Percentiles rank a stretch among this genome's conserved stretches.
phyloP scores from a whole-genome alignment of 2,329 filamentous ascomycete genomes.

The Claviceps fusiformis region DNA sequence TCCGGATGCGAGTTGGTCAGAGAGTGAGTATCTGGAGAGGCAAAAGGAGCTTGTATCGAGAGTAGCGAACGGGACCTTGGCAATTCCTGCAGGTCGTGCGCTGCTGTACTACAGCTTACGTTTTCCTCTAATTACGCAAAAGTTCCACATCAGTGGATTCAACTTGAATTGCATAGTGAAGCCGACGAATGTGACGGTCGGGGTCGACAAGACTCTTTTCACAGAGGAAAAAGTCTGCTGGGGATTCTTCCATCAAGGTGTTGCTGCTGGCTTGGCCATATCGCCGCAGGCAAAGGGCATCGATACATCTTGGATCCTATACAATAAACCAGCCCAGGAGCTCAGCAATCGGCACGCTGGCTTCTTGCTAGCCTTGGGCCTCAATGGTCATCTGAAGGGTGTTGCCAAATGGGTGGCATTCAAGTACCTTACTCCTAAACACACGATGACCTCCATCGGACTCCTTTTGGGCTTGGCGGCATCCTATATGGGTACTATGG shows the following conservation, averaged over 20 bases:
- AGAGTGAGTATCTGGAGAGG: slow-evolving; percentile 77
- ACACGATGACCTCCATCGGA: slow-evolving; percentile 97
- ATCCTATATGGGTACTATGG: slow-evolving; percentile 94
- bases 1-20: slow-evolving; percentile 63
- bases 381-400: slow-evolving; percentile 88
- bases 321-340: slow-evolving; percentile 81
- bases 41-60: slow-evolving; percentile 84
- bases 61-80: slow-evolving; percentile 75
- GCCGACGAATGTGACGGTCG: slow-evolving; percentile 80
- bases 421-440: slow-evolving; percentile 97
- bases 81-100: slow-evolving; percentile 74
- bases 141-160: slow-evolving; percentile 79
- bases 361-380: slow-evolving; percentile 75
- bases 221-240: slow-evolving; percentile 95
- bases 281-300: slow-evolving; percentile 84
- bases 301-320: slow-evolving; percentile 96
- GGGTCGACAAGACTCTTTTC: slow-evolving; percentile 76
- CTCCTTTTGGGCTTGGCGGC: slow-evolving; percentile 84
- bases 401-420: slow-evolving; percentile 98
- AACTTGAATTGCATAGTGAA: slow-evolving; percentile 86
- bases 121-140: slow-evolving; percentile 81
- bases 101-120: slow-evolving; percentile 81
- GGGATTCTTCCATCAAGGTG: slow-evolving; percentile 97
- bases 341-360: slow-evolving; percentile 94
- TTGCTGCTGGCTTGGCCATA: slow-evolving; percentile 83